Percentiles rank a stretch among this genome's conserved stretches.
These are phyloP conservation scores for Arabis hirsuta DNA, from an alignment of 345 rosid genomes.

Conservation along the genomic window DNA sequence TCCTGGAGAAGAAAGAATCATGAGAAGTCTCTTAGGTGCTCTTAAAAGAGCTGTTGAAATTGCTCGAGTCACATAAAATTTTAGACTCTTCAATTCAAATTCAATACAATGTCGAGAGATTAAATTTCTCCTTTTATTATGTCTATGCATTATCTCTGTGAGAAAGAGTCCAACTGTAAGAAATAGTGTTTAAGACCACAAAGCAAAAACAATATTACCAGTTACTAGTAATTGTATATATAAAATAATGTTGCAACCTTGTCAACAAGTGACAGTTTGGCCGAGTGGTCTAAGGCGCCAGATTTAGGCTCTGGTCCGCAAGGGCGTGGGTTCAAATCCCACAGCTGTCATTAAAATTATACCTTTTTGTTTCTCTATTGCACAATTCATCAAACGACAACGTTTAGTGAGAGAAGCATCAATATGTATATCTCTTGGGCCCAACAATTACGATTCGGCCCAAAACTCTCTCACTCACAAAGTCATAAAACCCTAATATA, in stretches of 20 bases:
- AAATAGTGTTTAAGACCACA: too few species aligned
- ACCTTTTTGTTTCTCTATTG: too few species aligned
- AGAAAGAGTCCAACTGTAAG: neutral
- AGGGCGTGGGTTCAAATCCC: conserved; percentile 99
- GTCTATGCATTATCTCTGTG: neutral
- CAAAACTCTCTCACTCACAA: too few species aligned
- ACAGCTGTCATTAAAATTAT: conserved; percentile 60
- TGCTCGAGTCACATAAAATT: conserved; percentile 47
- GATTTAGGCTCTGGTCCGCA: conserved; percentile 99
- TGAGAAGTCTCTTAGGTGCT: conserved; percentile 89
- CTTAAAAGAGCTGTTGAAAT: conserved; percentile 71
- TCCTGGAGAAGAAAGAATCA: conserved; percentile 91
- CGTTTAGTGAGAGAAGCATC: neutral
- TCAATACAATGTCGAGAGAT: neutral
- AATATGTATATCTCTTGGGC: too few species aligned
- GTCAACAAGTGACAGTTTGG: conserved; percentile 74
- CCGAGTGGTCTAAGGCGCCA: conserved; percentile 99
- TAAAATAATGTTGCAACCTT: rapidly evolving
- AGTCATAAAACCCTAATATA: too few species aligned
- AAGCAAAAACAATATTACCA: neutral
- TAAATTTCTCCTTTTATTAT: neutral
- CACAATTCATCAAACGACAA: neutral
- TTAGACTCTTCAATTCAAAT: neutral
- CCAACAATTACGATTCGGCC: too few species aligned
- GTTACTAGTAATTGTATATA: neutral